Base-by-base conservation (phyloP, 2,329 filamentous ascomycete species). In the Fusarium subtropicale region DNA sequence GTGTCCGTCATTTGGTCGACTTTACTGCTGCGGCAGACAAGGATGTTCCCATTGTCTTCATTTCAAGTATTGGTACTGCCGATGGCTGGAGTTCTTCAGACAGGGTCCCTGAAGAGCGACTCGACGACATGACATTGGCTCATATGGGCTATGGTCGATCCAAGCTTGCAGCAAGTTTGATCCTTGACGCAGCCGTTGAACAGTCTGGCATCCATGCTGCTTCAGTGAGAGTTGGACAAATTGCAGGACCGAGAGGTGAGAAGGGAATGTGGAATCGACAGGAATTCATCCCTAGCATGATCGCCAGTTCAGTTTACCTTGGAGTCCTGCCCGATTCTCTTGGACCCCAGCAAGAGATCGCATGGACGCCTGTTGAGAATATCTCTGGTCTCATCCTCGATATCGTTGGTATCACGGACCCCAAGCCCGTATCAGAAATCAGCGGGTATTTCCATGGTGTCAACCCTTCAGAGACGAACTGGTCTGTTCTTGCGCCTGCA, bases 201-300 rank as follows among this genome's bases (percentile, higher is more conserved):
- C 1, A 45, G 2, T 50, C 59, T 0, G 2, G 5, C 0, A 5
- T 64, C 0, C 28, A 28, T 0, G 15, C 51, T 0, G 33, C 18
- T n/a, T 64, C 59, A 0, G 38, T 64, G 0, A 39, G 60, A 26
- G 60, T 64, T 1, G 60, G 60, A 2, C 60, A 64, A 2, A 64
- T 64, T 12, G 60, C 60, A 7, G 60, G 60, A 0, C 34, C 60
- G 3, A 50, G 38, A 3, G 38, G 44, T 0, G 1, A 36, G 2
- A 64, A 50, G 8, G 60, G 60, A 3, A 5, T 58, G 7, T 64
- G 60, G 59, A 64, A 64, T 2, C 44, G 11, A 4, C 59, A 64
- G 1, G 60, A 64, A 2, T 28, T 64, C 7, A 39, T 64, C 4
- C 60, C 60, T 1, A 64, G 60, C 3, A 8, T 64, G 26, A 41